Conservation (phyloP, 176 grass and related monocot species). For the bread wheat (Triticum aestivum) region IWGSC_CS_RefSeq_v2.1 NC_057807.1:607714540-607715039, state of each 20-base stretch:
- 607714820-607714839: constrained; percentile 48
- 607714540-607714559: background rate
- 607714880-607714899: constrained; percentile 31
- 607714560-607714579: constrained; percentile 34
- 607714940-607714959: constrained; percentile 88
- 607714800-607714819: constrained; percentile 44
- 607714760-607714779: constrained; percentile 53
- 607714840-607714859: constrained; percentile 40
- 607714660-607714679: constrained; percentile 42
- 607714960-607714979: constrained; percentile 99
- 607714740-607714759: constrained; percentile 27
- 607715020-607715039: constrained; percentile 48
- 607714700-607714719: constrained; percentile 51
- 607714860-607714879: constrained; percentile 48
- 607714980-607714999: constrained; percentile 90
- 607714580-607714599: constrained; percentile 60
- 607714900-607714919: constrained; percentile 45
- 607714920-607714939: constrained; percentile 65
- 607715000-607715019: constrained; percentile 64
- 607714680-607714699: constrained; percentile 49
- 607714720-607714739: constrained; percentile 58
- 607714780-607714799: constrained; percentile 42
- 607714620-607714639: constrained; percentile 52
- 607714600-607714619: constrained; percentile 55
- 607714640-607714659: constrained; percentile 68